Base-by-base conservation (phyloP, 2,329 filamentous ascomycete genomes). In the Xylariaceae sp. region DNA sequence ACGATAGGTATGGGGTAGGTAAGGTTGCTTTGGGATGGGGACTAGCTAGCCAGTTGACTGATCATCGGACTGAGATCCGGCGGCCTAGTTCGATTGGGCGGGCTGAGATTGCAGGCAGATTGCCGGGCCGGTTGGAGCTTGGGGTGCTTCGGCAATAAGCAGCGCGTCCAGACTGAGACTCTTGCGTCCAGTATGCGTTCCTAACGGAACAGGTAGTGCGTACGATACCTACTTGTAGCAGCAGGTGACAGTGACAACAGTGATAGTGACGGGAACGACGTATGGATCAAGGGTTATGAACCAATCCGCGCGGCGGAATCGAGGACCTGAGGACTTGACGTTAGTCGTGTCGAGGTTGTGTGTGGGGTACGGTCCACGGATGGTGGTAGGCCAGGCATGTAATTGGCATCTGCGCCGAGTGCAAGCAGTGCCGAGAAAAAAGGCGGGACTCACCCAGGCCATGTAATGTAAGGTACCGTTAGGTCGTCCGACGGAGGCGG, bases 41-140 rank as follows among this genome's bases (percentile, higher is more conserved):
- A n/a, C 10, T 51, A 15, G 23, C 3, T 37, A 56, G 54, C 47
- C n/a, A 23, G 30, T 39, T 56, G 54, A 18, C 11, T n/a, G 30
- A 53, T 47, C 44, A 50, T 45, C 49, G 49, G 11, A 51, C 49
- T 51, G 23, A 6, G 56, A 54, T 49, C 39, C 18, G 51, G 51
- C 37, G 18, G 34, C 23, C 4, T 51, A 17, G 49, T 51, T 30
- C 49, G 39, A 58, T 42, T 39, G 53, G 45, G 30, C 30, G 44
- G 44, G 34, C 13, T 55, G 53, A 48, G 23, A 51, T 51, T 51
- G 49, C 49, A 51, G 34, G 34, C 34, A 23, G 49, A 34, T 51
- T 34, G 10, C 49, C 49, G 34, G 23, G 23, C 13, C 30, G 42
- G 49, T n/a, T 30, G 23, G 23, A 30, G 23, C 23, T 30, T 30